A percentile compares a stretch with the other conserved stretches of the same genome.
phyloP scores from a whole-genome alignment of 75 land plant genomes.

The Cunninghamia lanceolata region DNA sequence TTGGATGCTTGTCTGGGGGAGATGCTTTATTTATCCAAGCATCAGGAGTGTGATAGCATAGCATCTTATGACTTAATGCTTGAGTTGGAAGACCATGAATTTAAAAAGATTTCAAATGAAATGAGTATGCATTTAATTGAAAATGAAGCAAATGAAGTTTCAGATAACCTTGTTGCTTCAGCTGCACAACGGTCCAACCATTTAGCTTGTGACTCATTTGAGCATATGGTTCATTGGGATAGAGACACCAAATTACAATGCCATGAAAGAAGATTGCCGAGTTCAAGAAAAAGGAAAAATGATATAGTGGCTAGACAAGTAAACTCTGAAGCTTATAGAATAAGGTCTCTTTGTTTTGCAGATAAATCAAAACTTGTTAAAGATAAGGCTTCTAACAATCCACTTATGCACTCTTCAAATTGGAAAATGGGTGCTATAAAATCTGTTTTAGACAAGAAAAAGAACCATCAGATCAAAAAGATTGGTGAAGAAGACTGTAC shows the following conservation, averaged over 20 bases:
- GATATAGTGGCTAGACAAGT: neutral
- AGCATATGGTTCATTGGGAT: neutral
- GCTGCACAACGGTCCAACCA: neutral
- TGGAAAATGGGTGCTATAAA: neutral
- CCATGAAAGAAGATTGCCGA: neutral
- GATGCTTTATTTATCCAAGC: neutral
- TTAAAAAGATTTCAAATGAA: neutral
- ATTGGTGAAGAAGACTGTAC: neutral
- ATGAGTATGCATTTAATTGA: neutral
- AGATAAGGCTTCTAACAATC: neutral
- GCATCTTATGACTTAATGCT: neutral
- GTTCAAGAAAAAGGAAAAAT: too few relatives aligned
- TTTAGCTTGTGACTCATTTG: neutral
- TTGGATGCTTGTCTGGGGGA: neutral
- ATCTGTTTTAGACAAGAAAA: neutral
- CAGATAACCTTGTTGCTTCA: neutral
- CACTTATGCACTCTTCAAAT: neutral
- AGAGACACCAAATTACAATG: neutral
- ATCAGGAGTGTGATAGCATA: constrained; percentile 1
- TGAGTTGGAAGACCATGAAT: neutral
- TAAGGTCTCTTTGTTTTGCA: neutral
- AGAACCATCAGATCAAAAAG: neutral
- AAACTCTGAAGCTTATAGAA: neutral
- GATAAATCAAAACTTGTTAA: neutral
- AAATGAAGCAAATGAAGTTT: constrained; percentile 5